Percentiles rank a stretch among this genome's conserved stretches.
Conservation (phyloP, 2,329 filamentous ascomycete species). For the Ambrosiella xylebori region DNA sequence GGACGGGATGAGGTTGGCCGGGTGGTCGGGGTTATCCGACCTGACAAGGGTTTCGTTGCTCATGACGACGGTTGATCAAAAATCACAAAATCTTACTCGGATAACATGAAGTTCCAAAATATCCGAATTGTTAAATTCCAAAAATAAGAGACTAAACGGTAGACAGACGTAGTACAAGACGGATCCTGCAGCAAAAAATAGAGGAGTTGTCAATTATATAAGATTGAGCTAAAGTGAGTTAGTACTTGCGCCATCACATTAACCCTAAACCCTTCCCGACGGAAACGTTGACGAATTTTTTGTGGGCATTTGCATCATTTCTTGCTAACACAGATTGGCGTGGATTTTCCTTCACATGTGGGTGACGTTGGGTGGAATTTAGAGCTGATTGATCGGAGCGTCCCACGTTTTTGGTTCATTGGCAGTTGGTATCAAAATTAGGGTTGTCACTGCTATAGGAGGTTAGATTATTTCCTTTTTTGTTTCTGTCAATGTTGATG, state of each 20-base stretch:
- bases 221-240: too few species aligned
- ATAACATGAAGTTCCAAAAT: neutral
- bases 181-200: neutral
- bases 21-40: slow-evolving; percentile 61
- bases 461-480: too few species aligned
- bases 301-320: slow-evolving; percentile 3
- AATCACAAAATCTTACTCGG: neutral
- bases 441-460: too few species aligned
- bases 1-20: slow-evolving; percentile 84
- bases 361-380: neutral
- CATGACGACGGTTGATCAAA: slow-evolving; percentile 3
- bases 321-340: neutral
- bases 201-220: neutral
- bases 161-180: neutral
- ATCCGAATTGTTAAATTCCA: too few species aligned
- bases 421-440: neutral
- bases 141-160: neutral
- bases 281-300: neutral
- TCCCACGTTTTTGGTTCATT: neutral
- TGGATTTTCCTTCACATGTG: neutral
- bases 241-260: too few species aligned
- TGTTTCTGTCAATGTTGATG: too few species aligned
- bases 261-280: neutral
- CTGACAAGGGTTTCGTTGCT: slow-evolving; percentile 27
- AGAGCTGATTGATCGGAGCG: neutral